These are phyloP conservation scores for Anaeramoeba flamelloides DNA, from an alignment of 78 protist genomes.

Conservation along the genomic window DNA sequence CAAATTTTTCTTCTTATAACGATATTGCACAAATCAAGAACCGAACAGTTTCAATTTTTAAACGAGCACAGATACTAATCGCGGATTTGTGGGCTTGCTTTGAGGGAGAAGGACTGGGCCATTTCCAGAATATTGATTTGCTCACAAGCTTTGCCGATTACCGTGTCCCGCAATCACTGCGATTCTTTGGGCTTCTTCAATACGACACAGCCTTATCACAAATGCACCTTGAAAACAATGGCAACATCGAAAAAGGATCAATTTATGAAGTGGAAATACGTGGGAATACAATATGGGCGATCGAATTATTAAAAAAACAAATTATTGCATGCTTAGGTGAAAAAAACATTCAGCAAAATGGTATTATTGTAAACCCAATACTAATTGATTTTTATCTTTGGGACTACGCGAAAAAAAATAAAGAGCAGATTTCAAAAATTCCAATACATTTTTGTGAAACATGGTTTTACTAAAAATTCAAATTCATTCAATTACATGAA, in stretches of 20 bases:
- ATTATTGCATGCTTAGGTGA: too few relatives aligned
- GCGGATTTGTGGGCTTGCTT: slow-evolving; percentile 74
- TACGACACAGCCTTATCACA: slow-evolving; percentile 6
- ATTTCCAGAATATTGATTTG: slow-evolving; percentile 47
- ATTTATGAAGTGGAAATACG: slow-evolving; percentile 30
- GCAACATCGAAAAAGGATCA: slow-evolving; percentile 2
- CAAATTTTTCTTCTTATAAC: slow-evolving; percentile 11
- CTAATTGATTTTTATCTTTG: slow-evolving; percentile 29
- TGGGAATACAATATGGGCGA: slow-evolving; percentile 23
- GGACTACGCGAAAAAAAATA: slow-evolving; percentile 15
- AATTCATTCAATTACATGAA: too few relatives aligned
- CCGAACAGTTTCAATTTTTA: slow-evolving; percentile 39
- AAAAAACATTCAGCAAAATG: background rate
- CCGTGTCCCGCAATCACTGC: slow-evolving; percentile 44
- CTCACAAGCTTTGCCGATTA: slow-evolving; percentile 78
- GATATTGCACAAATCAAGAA: slow-evolving; percentile 9
- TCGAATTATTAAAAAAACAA: background rate
- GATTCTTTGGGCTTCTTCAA: slow-evolving; percentile 23
- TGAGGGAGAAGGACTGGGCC: slow-evolving; percentile 41
- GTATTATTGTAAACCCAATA: slow-evolving; percentile 15
- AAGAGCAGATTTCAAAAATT: background rate
- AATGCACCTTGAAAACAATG: background rate
- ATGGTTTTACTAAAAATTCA: too few relatives aligned
- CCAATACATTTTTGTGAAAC: slow-evolving; percentile 19
- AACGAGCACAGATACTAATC: slow-evolving; percentile 66